Base-by-base conservation (phyloP, 257 asterid species). In the Salvia miltiorrhiza region DNA sequence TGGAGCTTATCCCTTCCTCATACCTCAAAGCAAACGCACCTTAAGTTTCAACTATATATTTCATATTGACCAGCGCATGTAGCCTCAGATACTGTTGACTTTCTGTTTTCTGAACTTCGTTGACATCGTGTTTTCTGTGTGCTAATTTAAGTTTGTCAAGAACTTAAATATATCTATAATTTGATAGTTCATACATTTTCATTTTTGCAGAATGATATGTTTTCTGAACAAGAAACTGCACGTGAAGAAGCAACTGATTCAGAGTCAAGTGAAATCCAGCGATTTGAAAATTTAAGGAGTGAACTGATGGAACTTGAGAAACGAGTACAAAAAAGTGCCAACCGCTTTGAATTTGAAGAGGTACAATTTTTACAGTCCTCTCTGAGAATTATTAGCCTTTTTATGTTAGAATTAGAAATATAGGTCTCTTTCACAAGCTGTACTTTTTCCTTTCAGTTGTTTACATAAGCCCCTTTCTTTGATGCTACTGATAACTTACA, bases 251-350 rank as follows among this genome's bases (percentile, higher is more conserved):
- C 47, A 61, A 63, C 80, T 59, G 89, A 76, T 65, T 66, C 89
- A 44, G 93, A 84, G 69, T 73, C 85, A 37, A 84, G 70, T 77
- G 96, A 94, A 81, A 76, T 89, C 75, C 87, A 82, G 69, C 90
- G 96, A 17, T 94, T 89, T 79, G 97, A 94, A 80, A 73, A 77
- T 63, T 76, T 94, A 67, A 83, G 89, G 77, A 83, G 76, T 75
- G 97, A 91, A 75, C 83, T 94, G 68, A 87, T 91, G 84, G 97
- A 88, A 65, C 92, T 91, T 73, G 97, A 94, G 91, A 78, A 82
- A 76, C 91, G 99, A 63, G 99, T 94, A 72, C 87, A 87, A 72
- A 89, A 71, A 77, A 94, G 96, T 71, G 65, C 97, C 43, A 79
- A 90, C 77, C 74, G 11, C 52, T 67, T 70, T 74, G 90, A 80